Evolutionary conservation across 176 grass and related monocot species (phyloP), one percentile per base, ranked within the genome.

Genomic region (Neostapfia colusana): DNA sequence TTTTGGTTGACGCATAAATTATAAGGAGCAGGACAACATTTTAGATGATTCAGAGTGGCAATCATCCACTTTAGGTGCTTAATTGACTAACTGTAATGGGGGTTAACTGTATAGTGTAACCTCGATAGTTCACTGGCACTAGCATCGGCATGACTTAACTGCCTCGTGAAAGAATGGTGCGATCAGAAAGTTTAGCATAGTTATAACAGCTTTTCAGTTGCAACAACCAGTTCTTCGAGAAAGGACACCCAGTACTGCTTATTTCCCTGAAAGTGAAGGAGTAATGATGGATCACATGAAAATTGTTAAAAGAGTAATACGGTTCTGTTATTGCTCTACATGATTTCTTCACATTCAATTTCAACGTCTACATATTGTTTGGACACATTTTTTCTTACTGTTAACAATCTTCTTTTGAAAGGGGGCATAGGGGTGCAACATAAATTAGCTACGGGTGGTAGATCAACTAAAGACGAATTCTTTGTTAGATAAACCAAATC

Each of bases 401-500:
- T 0, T 26, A 26, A 25, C 23, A 12, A 25, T 58, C 53, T 55
- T 55, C 23, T 81, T 46, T 7, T 46, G 51, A 75, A 68, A 44
- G 2, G 26, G 26, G 38, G 36, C 13, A n/a, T 26, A 79, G 14
- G 14, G 21, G 44, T 42, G 48, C 26, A 57, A 63, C 26, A n/a
- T 26, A 58, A 57, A 62, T 23, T 79, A 36, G 46, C 48, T 9
- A 45, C 38, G 37, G 31, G 26, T 46, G 41, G 45, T 57, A 35
- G 61, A 73, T 73, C 36, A 76, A 36, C 18, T 56, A 46, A 62
- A 62, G 56, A 25, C 2, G 59, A 34, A 38, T 0, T 3, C 48
- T 28, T 42, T 42, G 44, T 65, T 71, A 27, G 69, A 63, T 27
- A 72, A 27, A 70, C 25, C 31, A 68, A 70, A 51, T 23, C 53